Conservation (phyloP, 768 basidiomycete species). For the Pisolithus microcarpus region DNA sequence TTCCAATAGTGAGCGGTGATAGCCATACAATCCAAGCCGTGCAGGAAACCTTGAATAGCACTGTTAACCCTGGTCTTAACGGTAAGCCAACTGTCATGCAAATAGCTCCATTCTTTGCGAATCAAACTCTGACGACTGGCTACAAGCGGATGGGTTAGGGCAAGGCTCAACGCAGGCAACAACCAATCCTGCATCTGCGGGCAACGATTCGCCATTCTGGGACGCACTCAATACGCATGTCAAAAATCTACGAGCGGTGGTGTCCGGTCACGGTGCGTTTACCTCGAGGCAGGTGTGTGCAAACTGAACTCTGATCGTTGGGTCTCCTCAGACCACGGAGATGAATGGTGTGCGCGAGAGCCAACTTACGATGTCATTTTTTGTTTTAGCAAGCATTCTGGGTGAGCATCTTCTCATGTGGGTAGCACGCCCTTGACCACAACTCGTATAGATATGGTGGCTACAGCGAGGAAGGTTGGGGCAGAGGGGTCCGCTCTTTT, state of each 20-base stretch:
- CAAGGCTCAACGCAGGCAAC: constrained; percentile 59
- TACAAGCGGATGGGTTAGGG: constrained; percentile 44
- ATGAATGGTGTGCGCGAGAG: constrained; percentile 74
- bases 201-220: constrained; percentile 58
- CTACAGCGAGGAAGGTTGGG: constrained; percentile 46
- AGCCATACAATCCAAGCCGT: constrained; percentile 28
- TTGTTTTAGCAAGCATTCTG: constrained; percentile 73
- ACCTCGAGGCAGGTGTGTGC: not conserved
- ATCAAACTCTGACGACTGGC: not conserved
- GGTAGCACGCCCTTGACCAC: not conserved
- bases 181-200: constrained; percentile 26
- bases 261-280: constrained; percentile 61
- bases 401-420: constrained; percentile 31
- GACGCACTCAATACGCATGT: constrained; percentile 48
- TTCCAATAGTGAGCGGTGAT: not conserved
- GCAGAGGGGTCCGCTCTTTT: constrained; percentile 58
- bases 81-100: constrained; percentile 18
- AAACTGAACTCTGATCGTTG: not conserved
- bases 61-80: constrained; percentile 36
- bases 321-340: constrained; percentile 52
- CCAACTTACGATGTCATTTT: constrained; percentile 55
- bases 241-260: constrained; percentile 57
- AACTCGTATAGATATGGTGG: constrained; percentile 53
- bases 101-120: not conserved
- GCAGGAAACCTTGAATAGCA: constrained; percentile 30